Evolutionary conservation across 208 protist genomes (phyloP).

Genomic region (Acanthamoeba rhysodes): DNA sequence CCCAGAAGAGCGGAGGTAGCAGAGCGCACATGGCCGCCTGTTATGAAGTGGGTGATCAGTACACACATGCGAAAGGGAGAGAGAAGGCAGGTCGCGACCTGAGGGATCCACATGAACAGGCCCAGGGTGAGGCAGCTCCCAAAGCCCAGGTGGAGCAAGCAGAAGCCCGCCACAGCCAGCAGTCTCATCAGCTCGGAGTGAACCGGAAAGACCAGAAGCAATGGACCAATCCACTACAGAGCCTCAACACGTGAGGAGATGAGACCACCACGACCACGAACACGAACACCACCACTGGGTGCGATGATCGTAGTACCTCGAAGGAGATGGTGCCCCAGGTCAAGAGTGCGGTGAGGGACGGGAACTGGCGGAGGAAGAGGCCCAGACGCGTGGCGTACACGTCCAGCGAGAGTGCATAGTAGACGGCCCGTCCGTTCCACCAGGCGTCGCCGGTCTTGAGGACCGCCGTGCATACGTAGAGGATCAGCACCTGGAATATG

Average conservation of each 20-base stretch:
- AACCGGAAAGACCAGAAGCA: neutral
- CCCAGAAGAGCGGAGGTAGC: neutral
- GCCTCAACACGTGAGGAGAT: neutral
- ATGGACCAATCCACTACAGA: neutral
- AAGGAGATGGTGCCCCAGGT: slow-evolving; percentile 31
- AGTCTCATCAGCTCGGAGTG: neutral
- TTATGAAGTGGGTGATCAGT: too few species aligned
- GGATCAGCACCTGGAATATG: neutral
- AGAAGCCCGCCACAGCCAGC: neutral
- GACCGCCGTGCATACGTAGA: neutral
- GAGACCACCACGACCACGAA: neutral
- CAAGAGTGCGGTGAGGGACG: neutral
- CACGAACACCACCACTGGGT: too few species aligned
- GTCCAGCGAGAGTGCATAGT: slow-evolving; percentile 1
- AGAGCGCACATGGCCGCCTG: slow-evolving; percentile 29
- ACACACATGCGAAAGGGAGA: neutral
- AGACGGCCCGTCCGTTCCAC: slow-evolving; percentile 42
- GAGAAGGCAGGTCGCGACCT: neutral
- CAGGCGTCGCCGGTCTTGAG: slow-evolving; percentile 9
- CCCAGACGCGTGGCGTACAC: neutral
- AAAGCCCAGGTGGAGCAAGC: neutral
- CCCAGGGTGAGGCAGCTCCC: slow-evolving; percentile 10
- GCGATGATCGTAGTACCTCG: neutral
- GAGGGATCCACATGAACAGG: slow-evolving; percentile 35
- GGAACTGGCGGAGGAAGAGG: neutral